Base-by-base conservation (phyloP, 208 protist genomes). In the Wallacemonas rigidus region DNA sequence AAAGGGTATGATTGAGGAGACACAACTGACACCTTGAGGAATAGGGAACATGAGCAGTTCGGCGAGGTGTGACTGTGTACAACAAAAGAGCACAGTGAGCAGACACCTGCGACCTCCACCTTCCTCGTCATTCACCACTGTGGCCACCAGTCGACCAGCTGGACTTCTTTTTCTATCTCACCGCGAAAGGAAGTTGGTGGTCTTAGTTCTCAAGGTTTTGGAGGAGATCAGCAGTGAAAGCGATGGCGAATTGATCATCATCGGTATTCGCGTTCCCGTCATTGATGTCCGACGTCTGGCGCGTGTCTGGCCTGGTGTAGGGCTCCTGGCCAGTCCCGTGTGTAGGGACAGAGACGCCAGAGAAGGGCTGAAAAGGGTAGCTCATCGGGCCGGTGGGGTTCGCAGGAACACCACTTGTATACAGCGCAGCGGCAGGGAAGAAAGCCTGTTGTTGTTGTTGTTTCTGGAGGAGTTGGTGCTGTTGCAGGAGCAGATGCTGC, bases 181-280 rank as follows among this genome's bases (percentile, higher is more conserved):
- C 26, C 0, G 26, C 26, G 26, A 26, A 26, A 9, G 45, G 44
- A 43, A 57, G 11, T 67, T 39, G n/a, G 6, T 51, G 48, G 15
- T 6, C 8, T n/a, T 74, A 82, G 15, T 78, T 75, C 51, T 82
- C 77, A 15, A 82, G 64, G 2, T 75, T 74, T 51, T 80, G 77
- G n/a, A 83, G 75, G 43, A 83, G 69, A 44, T 80, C 75, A 3
- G 75, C 74, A 3, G 74, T 77, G 67, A 84, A 75, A 56, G 75
- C 72, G 44, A 79, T 62, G 8, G 74, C 73, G 65, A 80, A 61
- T 55, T 72, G 75, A 53, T 79, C 78, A 60, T 84, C 69, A n/a
- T 81, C 72, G 40, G 74, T 45, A 39, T 75, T 69, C n/a, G 69
- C 17, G 11, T 72, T 69, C 17, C 61, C 67, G 39, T 70, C 68